phyloP scores from a whole-genome alignment of 2,329 filamentous ascomycete genomes.

The Fusarium sp. region DNA sequence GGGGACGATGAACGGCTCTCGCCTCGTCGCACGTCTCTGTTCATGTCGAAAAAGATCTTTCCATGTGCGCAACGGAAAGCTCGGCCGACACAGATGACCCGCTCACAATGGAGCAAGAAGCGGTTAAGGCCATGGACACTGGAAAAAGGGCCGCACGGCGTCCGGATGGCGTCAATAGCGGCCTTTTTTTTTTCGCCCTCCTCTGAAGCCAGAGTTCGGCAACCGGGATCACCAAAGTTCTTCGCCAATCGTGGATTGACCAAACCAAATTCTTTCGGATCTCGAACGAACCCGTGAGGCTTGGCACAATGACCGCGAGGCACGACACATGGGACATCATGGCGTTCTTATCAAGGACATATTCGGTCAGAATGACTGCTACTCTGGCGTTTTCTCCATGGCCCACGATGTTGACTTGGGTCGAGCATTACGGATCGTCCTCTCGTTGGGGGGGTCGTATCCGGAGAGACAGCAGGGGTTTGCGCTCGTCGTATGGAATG shows the following conservation, averaged over 20 bases:
- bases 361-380: neutral
- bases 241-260: neutral
- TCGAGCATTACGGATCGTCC: neutral
- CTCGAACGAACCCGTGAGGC: neutral
- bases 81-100: neutral
- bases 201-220: neutral
- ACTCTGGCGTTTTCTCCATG: neutral
- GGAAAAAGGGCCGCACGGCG: neutral
- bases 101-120: neutral
- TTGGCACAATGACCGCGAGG: neutral
- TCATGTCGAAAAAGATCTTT: neutral
- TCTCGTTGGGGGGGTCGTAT: neutral
- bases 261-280: neutral
- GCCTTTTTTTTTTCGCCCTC: neutral
- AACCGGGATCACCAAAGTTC: neutral
- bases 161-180: neutral
- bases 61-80: neutral
- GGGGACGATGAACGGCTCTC: neutral
- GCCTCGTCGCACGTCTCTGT: neutral
- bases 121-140: neutral
- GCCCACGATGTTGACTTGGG: neutral
- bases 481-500: neutral
- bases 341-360: neutral
- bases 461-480: neutral
- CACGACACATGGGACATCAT: neutral